phyloP scores from a whole-genome alignment of 2,329 filamentous ascomycete genomes.

The Sarocladium brachiariae region DNA sequence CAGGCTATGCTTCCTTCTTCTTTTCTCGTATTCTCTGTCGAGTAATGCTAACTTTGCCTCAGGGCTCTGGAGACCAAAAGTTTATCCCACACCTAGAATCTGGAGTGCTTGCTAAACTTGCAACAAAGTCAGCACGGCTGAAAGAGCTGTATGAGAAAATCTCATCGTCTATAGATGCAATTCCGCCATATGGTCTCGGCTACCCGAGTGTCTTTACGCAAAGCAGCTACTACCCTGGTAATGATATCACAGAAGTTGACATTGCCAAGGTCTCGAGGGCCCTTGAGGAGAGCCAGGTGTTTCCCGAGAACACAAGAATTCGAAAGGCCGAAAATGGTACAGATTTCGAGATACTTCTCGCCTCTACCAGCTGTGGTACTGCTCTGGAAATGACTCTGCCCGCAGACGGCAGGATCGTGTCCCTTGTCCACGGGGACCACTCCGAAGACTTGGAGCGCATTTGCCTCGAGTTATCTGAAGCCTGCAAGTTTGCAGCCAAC shows the following conservation, averaged over 20 bases:
- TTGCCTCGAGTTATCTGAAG: neutral
- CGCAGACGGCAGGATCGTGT: neutral
- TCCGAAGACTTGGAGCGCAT: neutral
- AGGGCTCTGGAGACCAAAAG: slow-evolving; percentile 52
- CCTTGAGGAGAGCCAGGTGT: slow-evolving; percentile 42
- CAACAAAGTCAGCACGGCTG: neutral
- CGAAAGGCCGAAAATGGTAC: slow-evolving; percentile 18
- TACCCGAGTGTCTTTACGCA: slow-evolving; percentile 45
- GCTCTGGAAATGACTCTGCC: neutral
- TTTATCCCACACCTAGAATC: slow-evolving; percentile 44
- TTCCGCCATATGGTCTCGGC: slow-evolving; percentile 46
- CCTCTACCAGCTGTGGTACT: slow-evolving; percentile 20
- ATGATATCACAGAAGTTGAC: slow-evolving; percentile 42
- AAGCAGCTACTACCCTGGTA: slow-evolving; percentile 49
- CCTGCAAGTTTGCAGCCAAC: neutral
- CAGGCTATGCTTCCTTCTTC: neutral
- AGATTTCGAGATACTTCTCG: slow-evolving; percentile 40
- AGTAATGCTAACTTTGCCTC: slow-evolving; percentile 10
- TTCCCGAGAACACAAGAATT: slow-evolving; percentile 52
- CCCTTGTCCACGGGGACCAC: neutral
- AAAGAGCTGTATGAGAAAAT: neutral
- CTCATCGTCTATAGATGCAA: slow-evolving; percentile 37
- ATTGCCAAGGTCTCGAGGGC: slow-evolving; percentile 44
- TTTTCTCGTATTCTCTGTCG: neutral
- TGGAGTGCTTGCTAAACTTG: slow-evolving; percentile 27